Conservation (phyloP, 2,329 filamentous ascomycete species). For the Penicillium sp. region DNA sequence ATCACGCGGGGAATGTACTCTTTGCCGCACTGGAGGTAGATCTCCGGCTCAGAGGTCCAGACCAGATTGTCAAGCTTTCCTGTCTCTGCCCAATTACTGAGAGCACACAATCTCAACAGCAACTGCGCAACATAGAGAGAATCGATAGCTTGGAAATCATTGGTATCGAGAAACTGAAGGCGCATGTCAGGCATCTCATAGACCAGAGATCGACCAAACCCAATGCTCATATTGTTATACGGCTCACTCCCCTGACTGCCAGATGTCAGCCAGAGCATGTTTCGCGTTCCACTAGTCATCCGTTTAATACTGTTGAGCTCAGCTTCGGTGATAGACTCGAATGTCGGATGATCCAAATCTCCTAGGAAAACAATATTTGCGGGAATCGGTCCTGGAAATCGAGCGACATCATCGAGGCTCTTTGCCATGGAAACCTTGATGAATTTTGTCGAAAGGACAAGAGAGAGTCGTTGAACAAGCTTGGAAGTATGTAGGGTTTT, state of each 20-base stretch:
- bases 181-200: neutral
- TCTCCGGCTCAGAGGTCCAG: neutral
- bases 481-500: neutral
- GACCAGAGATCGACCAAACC: conserved; percentile 5
- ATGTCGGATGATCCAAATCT: conserved; percentile 3
- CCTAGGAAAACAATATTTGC: neutral
- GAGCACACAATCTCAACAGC: neutral
- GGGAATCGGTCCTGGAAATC: neutral
- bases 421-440: neutral
- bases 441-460: neutral
- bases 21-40: neutral
- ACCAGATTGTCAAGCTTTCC: conserved; percentile 2
- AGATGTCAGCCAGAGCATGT: conserved; percentile 10
- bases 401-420: neutral
- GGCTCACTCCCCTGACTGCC: conserved; percentile 1
- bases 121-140: neutral
- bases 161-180: conserved; percentile 1
- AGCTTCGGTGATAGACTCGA: conserved; percentile 1
- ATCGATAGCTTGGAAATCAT: neutral
- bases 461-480: neutral
- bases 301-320: conserved; percentile 3
- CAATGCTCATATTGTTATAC: conserved; percentile 6
- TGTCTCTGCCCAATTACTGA: neutral
- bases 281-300: neutral
- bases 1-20: neutral